Base-by-base conservation (phyloP, 495 filamentous ascomycete genomes). In the Hyphodiscus hymeniophilus region DNA sequence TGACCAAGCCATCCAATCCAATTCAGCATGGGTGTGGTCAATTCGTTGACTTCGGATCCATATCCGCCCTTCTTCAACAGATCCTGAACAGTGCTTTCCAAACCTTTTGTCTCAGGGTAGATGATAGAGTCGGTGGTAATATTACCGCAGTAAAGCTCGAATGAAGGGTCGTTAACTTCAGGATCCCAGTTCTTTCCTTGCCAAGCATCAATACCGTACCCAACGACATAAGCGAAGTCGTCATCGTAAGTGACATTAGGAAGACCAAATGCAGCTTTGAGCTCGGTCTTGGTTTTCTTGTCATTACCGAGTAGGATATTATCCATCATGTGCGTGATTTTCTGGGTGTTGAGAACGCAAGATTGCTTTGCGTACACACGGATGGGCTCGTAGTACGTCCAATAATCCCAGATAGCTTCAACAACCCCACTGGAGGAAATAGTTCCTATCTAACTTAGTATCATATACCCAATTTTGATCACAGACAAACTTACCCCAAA, bases 181-280 rank as follows among this genome's bases (percentile, higher is more conserved):
- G 81, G 82, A 56, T 88, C 83, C 85, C 85, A 89, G 58, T 85
- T 86, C 3, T 72, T 67, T 20, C 60, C 62, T 63, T 87, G 84
- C 62, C 82, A 80, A 2, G 59, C 60, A 10, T 62, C 62, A 38
- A 86, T 70, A 1, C 74, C 74, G 2, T 43, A 51, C 20, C 66
- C 68, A 26, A 87, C 60, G 0, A 67, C 57, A 38, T 66, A 68
- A 35, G 77, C 82, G 53, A 89, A 87, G 59, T 84, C 80, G 22
- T 71, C 64, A 45, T 74, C 66, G 51, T 77, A 62, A 1, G 74
- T 79, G 35, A 84, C 59, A 42, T 77, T 68, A 7, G 65, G 61
- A 1, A 86, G 61, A 2, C 79, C 80, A 47, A 85, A 86, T 0
- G 66, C 60, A 1, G 58, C 48, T 57, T 87, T 82, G 12, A 89